phyloP scores from a whole-genome alignment of 2,329 filamentous ascomycete species.

The Neonectria coccinea region DNA sequence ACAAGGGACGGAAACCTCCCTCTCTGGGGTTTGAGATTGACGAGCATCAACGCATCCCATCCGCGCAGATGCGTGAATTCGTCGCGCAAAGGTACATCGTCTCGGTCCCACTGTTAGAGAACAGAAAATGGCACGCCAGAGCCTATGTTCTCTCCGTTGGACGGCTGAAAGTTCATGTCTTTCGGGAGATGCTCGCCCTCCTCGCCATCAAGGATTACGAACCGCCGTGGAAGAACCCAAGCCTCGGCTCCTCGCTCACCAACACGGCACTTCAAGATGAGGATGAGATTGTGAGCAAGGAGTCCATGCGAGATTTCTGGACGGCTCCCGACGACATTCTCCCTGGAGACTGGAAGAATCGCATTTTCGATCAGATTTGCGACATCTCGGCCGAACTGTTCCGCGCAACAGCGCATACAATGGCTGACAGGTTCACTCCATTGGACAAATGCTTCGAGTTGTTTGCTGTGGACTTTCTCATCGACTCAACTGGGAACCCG shows the following conservation, averaged over 20 bases:
- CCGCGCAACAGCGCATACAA: slow-evolving; percentile 50
- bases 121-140: slow-evolving; percentile 53
- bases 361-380: slow-evolving; percentile 52
- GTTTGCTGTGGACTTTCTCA: slow-evolving; percentile 52
- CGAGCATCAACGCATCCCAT: slow-evolving; percentile 51
- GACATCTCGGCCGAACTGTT: slow-evolving; percentile 50
- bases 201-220: slow-evolving; percentile 51
- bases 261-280: slow-evolving; percentile 54
- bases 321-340: slow-evolving; percentile 45
- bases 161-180: slow-evolving; percentile 53
- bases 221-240: slow-evolving; percentile 52
- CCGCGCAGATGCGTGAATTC: slow-evolving; percentile 53
- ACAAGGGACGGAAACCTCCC: slow-evolving; percentile 13
- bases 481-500: slow-evolving; percentile 47
- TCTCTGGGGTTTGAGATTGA: slow-evolving; percentile 44
- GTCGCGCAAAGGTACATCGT: slow-evolving; percentile 54
- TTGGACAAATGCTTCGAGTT: slow-evolving; percentile 54
- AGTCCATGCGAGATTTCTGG: slow-evolving; percentile 54
- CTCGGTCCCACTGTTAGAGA: slow-evolving; percentile 47
- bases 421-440: slow-evolving; percentile 54
- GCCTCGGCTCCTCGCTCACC: slow-evolving; percentile 50
- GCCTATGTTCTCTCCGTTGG: slow-evolving; percentile 53
- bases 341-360: slow-evolving; percentile 48
- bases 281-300: slow-evolving; percentile 47
- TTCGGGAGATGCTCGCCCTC: slow-evolving; percentile 51